Evolutionary conservation across 2,329 filamentous ascomycete species (phyloP), one percentile per base, ranked within the genome.

Genomic region (Hypoxylon sp.): DNA sequence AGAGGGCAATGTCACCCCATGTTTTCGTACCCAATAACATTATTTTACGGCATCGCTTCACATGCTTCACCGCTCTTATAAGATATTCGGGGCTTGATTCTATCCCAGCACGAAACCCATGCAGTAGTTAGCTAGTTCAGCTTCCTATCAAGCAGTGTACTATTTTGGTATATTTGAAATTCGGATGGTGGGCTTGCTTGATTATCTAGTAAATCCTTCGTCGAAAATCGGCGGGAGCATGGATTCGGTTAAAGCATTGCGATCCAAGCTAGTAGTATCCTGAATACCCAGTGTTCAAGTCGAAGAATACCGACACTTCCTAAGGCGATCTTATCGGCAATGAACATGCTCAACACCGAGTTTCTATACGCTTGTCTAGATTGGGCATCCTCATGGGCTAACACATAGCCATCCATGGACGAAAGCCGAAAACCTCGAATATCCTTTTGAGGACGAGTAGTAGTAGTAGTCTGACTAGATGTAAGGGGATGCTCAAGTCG

Each of bases 331-430:
- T 67, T 67, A 37, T 80, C 72, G 4, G 78, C 75, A 9, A 79
- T 36, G 30, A 82, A 76, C 11, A 79, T 55, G 40, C 66, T 71
- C 40, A 75, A 42, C 6, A 79, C 68, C 2, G 71, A 59, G 2
- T 62, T 53, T 21, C 69, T 59, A 52, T 82, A 81, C 1, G 43
- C 20, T 15, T 25, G 59, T 60, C 67, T 69, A 19, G 63, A 51
- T 20, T 41, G 16, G 5, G 38, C 25, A 17, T 72, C 63, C 15
- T 66, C 66, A 6, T 71, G 61, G 6, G 61, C 47, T 11, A 80
- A 62, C 3, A 80, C 70, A 51, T 73, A 80, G 8, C 71, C 76
- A 55, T 82, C 79, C 76, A 82, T 78, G 15, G 74, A 70, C 1
- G 78, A 80, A 9, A 77, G 74, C 23, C 75, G 73, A 61, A 79